phyloP scores from a whole-genome alignment of 768 basidiomycete genomes.

The Tulasnella sp. region DNA sequence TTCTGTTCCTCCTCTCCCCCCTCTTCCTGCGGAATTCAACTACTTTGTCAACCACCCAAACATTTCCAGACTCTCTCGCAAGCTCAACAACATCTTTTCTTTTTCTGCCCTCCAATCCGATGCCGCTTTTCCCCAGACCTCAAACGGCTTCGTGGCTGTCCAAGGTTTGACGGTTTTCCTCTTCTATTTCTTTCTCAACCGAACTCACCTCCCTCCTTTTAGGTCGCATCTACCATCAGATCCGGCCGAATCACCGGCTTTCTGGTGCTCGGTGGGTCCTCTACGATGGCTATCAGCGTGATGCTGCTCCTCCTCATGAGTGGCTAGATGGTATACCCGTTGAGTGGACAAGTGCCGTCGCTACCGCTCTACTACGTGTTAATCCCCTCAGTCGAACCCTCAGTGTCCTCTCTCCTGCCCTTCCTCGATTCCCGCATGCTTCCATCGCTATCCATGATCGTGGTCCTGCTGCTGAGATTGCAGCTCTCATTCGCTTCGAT shows the following conservation, averaged over 20 bases:
- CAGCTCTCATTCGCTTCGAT: not conserved
- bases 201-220: not conserved
- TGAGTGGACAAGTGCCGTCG: constrained; percentile 17
- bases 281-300: constrained; percentile 25
- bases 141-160: constrained; percentile 22
- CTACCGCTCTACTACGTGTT: not conserved
- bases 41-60: constrained; percentile 23
- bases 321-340: constrained; percentile 9
- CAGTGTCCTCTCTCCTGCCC: constrained; percentile 5
- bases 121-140: constrained; percentile 22
- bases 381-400: constrained; percentile 20
- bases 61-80: constrained; percentile 23
- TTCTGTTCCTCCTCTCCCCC: constrained; percentile 20
- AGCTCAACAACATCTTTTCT: constrained; percentile 27
- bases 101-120: constrained; percentile 27
- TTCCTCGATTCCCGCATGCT: constrained; percentile 16
- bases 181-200: too few species aligned
- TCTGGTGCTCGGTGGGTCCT: constrained; percentile 28
- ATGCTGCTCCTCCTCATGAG: not conserved
- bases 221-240: constrained; percentile 25
- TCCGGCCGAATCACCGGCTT: constrained; percentile 23
- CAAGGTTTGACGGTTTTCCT: constrained; percentile 19
- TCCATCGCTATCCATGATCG: not conserved
- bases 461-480: not conserved
- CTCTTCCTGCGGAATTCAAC: constrained; percentile 25